Evolutionary conservation across 73 alveolate genomes (phyloP).

Genomic region (Uronychia setigera): DNA sequence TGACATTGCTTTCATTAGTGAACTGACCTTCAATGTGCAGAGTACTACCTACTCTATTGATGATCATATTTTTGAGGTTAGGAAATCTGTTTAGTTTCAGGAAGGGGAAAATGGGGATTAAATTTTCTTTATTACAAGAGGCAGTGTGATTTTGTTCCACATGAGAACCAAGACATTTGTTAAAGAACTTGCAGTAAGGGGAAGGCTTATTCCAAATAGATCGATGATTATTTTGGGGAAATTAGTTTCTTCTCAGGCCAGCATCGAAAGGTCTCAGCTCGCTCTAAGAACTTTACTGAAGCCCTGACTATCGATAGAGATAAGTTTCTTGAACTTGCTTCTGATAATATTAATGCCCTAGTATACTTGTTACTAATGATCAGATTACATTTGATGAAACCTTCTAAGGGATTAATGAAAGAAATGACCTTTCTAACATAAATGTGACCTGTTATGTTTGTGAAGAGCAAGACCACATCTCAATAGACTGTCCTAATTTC

Average conservation of each 20-base stretch:
- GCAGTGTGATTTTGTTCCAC: constrained; percentile 70
- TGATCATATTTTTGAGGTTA: constrained; percentile 67
- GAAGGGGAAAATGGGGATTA: constrained; percentile 74
- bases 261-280: constrained; percentile 75
- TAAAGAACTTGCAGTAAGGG: constrained; percentile 39
- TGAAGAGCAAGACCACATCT: constrained; percentile 67
- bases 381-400: constrained; percentile 8
- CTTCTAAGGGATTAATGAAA: constrained; percentile 14
- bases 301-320: constrained; percentile 61
- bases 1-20: constrained; percentile 57
- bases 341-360: constrained; percentile 18
- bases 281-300: constrained; percentile 79
- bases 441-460: constrained; percentile 77
- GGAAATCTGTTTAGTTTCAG: too few species aligned
- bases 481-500: constrained; percentile 56
- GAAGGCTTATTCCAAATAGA: constrained; percentile 18
- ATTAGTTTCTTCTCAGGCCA: constrained; percentile 83
- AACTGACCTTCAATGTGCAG: constrained; percentile 52
- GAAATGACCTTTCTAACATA: constrained; percentile 20
- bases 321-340: constrained; percentile 34
- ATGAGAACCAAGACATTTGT: constrained; percentile 64
- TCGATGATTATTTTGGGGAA: constrained; percentile 85
- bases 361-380: background rate
- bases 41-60: constrained; percentile 80
- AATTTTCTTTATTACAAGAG: constrained; percentile 73